Percentiles rank a stretch among this genome's conserved stretches.
Evolutionary conservation across 2,329 filamentous ascomycete species (phyloP).

Genomic region (Parascedosporium putredinis): DNA sequence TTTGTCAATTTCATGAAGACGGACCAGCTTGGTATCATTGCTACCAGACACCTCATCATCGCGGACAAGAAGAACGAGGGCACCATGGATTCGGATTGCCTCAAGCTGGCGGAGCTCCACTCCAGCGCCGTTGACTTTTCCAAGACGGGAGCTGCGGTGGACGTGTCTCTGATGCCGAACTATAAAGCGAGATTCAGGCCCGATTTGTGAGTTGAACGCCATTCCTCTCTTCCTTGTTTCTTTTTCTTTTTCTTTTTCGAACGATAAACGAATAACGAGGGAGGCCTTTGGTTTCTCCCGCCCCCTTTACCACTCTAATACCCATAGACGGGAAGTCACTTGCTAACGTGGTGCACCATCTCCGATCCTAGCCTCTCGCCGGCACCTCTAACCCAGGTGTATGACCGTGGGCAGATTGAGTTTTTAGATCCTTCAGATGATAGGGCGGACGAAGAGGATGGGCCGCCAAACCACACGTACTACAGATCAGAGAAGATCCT

Average conservation of each 20-base stretch:
- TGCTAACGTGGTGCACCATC: too few species aligned
- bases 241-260: neutral
- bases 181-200: constrained; percentile 29
- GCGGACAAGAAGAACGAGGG: constrained; percentile 47
- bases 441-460: constrained; percentile 26
- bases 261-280: too few species aligned
- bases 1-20: constrained; percentile 69
- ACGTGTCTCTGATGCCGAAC: constrained; percentile 31
- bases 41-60: constrained; percentile 51
- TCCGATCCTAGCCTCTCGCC: constrained; percentile 29
- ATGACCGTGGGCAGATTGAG: constrained; percentile 32
- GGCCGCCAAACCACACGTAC: constrained; percentile 41
- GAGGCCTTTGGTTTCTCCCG: neutral
- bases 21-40: constrained; percentile 56
- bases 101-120: constrained; percentile 49
- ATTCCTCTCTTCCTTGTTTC: neutral
- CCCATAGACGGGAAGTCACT: too few species aligned
- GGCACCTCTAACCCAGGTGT: constrained; percentile 31
- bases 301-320: neutral
- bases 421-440: constrained; percentile 22
- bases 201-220: constrained; percentile 46
- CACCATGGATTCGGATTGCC: constrained; percentile 40
- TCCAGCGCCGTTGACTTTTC: constrained; percentile 68
- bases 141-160: constrained; percentile 57
- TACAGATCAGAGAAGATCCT: constrained; percentile 61